Percentiles rank a stretch among this genome's conserved stretches.
These are phyloP conservation scores for Penicillium polonicum DNA, from an alignment of 2,329 filamentous ascomycete genomes.

Conservation along the genomic window DNA sequence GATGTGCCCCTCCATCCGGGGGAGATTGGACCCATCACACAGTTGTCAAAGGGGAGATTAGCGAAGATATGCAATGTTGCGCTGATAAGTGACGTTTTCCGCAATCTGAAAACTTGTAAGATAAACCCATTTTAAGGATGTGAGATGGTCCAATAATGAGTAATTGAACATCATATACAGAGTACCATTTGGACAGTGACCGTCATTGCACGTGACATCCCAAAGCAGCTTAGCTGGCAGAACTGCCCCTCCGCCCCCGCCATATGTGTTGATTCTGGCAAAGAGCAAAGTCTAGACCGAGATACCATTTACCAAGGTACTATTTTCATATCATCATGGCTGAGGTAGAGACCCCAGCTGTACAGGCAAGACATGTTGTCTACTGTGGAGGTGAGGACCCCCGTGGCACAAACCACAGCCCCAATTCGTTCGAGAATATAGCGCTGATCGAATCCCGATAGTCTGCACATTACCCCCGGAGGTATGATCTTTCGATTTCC, in stretches of 20 bases:
- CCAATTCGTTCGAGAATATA: background rate
- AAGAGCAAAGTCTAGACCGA: slow-evolving; percentile 1
- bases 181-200: background rate
- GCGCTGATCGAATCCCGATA: slow-evolving; percentile 29
- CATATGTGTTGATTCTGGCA: slow-evolving; percentile 4
- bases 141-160: background rate
- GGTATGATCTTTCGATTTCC: slow-evolving; percentile 48
- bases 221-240: slow-evolving; percentile 10
- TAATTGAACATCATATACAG: background rate
- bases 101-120: background rate
- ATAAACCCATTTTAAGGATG: background rate
- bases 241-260: slow-evolving; percentile 14
- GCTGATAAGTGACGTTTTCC: background rate
- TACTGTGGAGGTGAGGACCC: slow-evolving; percentile 60
- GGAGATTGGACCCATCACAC: background rate
- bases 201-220: slow-evolving; percentile 3
- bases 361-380: slow-evolving; percentile 54
- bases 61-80: slow-evolving; percentile 2
- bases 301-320: background rate
- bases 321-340: slow-evolving; percentile 2
- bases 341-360: slow-evolving; percentile 28
- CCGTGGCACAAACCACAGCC: background rate
- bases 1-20: background rate
- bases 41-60: background rate
- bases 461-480: slow-evolving; percentile 67